phyloP scores from a whole-genome alignment of 202 grass and related monocot genomes.

The Dendrocalamus latiflorus region DNA sequence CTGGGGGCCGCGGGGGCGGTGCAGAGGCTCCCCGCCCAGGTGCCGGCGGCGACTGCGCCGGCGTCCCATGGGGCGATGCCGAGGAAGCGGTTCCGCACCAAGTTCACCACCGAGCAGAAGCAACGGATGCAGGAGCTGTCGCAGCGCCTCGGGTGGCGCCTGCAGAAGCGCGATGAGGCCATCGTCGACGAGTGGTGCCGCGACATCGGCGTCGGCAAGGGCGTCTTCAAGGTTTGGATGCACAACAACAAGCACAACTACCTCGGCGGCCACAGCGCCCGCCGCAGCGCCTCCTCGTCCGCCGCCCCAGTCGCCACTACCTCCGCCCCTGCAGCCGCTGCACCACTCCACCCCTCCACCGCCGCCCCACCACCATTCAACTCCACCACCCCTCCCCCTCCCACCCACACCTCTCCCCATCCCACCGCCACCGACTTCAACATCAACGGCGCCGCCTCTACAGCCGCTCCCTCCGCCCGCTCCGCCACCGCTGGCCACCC shows the following conservation, averaged over 20 bases:
- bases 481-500: constrained; percentile 2
- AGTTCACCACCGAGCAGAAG: constrained; percentile 92
- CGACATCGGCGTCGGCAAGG: constrained; percentile 87
- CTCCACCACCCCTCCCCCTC: constrained; percentile 18
- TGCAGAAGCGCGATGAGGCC: constrained; percentile 90
- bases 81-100: constrained; percentile 87
- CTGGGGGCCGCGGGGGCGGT: neutral
- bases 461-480: neutral
- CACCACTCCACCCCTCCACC: neutral
- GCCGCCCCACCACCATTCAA: neutral
- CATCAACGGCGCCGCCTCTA: constrained; percentile 36
- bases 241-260: constrained; percentile 99
- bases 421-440: constrained; percentile 33
- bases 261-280: constrained; percentile 53
- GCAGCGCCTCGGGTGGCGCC: constrained; percentile 84
- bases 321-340: neutral
- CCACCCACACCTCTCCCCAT: constrained; percentile 27
- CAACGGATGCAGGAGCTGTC: constrained; percentile 96
- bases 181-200: constrained; percentile 95
- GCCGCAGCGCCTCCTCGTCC: constrained; percentile 20
- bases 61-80: neutral
- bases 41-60: constrained; percentile 19
- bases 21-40: constrained; percentile 26
- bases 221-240: constrained; percentile 99
- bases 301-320: neutral